Base-by-base conservation (phyloP, 148 eudicot species). In the Agrostemma githago region DNA sequence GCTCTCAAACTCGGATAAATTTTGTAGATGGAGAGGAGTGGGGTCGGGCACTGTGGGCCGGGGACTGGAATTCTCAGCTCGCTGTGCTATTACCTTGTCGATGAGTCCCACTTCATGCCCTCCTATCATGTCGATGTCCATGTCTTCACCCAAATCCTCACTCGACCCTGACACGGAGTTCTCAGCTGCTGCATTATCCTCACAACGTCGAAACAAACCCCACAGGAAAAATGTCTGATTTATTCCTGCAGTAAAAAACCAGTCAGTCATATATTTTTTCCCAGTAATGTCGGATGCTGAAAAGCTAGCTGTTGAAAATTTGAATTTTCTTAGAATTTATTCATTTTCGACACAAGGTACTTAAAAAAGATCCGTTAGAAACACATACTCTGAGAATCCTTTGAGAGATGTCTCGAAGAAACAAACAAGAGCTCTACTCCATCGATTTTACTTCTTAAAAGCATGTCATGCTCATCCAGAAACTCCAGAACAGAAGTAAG, bases 101-200 rank as follows among this genome's bases (percentile, higher is more conserved):
- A 51, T 51, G 9, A 5, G 69, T 4, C 86, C 89, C 20, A 89
- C 74, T 2, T 75, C 63, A 3, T 61, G 26, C 8, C 93, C 93
- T 11, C 86, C 89, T 8, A 80, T 8, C 93, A 89, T 85, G 73
- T 89, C 90, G 5, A 87, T 75, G 8, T 84, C 86, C 93, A 89
- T 87, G 65, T 82, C 89, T 43, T 75, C 74, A 14, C 5, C 70
- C 20, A 15, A 59, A 7, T 53, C 8, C 3, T 10, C 57, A 17
- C 60, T 38, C 46, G 56, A 51, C 0, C 14, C 56, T 51, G 15
- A 4, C 2, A 12, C 14, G 46, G 46, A 5, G 6, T 43, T 43
- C 46, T 43, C 46, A 43, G 62, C 34, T 4, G 42, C 39, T 19
- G 16, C 12, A 40, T 39, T 17, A 46, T 63, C 70, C 53, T 38